phyloP scores from a whole-genome alignment of 164 flowering plant species.

The Kingdonia uniflora region DNA sequence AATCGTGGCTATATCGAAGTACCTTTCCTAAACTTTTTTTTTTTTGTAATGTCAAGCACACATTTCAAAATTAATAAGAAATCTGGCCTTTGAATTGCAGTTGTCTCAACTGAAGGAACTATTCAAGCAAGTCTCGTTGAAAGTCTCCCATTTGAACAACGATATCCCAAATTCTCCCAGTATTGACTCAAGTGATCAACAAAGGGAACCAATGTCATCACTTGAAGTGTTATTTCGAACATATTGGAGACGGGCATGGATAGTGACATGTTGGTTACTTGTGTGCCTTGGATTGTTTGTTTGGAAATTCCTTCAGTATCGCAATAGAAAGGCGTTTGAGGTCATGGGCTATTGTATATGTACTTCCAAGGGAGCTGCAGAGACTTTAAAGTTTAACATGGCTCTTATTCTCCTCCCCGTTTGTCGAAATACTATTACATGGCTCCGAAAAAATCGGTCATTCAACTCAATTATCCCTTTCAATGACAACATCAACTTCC shows the following conservation, averaged over 20 bases:
- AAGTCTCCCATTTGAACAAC: constrained; percentile 1
- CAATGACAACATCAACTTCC: constrained; percentile 49
- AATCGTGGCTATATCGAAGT: constrained; percentile 35
- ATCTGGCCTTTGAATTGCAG: constrained; percentile 9
- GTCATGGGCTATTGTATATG: constrained; percentile 48
- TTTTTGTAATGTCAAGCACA: neutral
- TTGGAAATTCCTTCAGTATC: constrained; percentile 43
- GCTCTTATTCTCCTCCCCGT: constrained; percentile 46
- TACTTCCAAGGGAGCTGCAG: constrained; percentile 53
- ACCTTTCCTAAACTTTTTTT: neutral
- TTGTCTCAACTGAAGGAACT: constrained; percentile 24
- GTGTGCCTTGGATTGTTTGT: constrained; percentile 23
- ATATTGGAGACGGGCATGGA: constrained; percentile 38
- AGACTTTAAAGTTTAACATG: constrained; percentile 49
- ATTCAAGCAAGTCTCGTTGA: constrained; percentile 16
- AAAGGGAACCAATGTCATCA: constrained; percentile 11
- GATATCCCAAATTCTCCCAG: neutral
- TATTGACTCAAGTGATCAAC: neutral
- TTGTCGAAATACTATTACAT: constrained; percentile 37
- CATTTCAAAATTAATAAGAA: neutral
- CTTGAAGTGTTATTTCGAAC: constrained; percentile 25
- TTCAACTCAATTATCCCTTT: constrained; percentile 33
- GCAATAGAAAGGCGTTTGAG: constrained; percentile 31
- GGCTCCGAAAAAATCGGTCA: constrained; percentile 25
- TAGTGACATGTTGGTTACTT: constrained; percentile 24